Conservation (phyloP, 1,284 basidiomycete genomes). For the Microbotryum violaceum region DNA sequence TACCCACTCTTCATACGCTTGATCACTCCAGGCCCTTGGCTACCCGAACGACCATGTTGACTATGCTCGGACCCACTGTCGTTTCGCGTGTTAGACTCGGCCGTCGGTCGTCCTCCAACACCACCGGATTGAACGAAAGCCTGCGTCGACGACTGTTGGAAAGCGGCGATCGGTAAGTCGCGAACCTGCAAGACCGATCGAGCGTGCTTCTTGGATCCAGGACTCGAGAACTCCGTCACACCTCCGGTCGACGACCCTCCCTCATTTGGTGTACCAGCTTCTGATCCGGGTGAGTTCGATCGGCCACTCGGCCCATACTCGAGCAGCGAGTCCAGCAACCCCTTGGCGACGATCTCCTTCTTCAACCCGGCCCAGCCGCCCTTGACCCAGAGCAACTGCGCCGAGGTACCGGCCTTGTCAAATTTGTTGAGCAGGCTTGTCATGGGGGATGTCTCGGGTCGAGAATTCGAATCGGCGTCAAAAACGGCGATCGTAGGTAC, state of each 20-base stretch:
- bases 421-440: constrained; percentile 78
- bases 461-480: constrained; percentile 61
- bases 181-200: constrained; percentile 50
- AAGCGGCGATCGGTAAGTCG: constrained; percentile 58
- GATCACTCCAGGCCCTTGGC: too few relatives aligned
- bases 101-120: constrained; percentile 5
- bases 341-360: constrained; percentile 2
- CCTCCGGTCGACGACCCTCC: too few relatives aligned
- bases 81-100: constrained; percentile 4
- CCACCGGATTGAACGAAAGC: constrained; percentile 25
- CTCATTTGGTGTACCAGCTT: too few relatives aligned
- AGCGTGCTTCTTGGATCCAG: constrained; percentile 21
- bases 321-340: constrained; percentile 2
- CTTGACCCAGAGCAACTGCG: constrained; percentile 63
- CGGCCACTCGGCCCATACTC: not conserved
- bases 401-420: constrained; percentile 57
- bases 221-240: not conserved
- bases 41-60: too few relatives aligned
- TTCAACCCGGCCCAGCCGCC: constrained; percentile 67
- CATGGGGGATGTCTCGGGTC: constrained; percentile 61
- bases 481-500: constrained; percentile 68
- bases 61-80: too few relatives aligned
- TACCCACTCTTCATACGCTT: too few relatives aligned
- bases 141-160: constrained; percentile 53
- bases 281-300: too few relatives aligned